Percentiles rank a stretch among this genome's conserved stretches.
Evolutionary conservation across 345 rosid genomes (phyloP).

Genomic region (Turritis glabra): DNA sequence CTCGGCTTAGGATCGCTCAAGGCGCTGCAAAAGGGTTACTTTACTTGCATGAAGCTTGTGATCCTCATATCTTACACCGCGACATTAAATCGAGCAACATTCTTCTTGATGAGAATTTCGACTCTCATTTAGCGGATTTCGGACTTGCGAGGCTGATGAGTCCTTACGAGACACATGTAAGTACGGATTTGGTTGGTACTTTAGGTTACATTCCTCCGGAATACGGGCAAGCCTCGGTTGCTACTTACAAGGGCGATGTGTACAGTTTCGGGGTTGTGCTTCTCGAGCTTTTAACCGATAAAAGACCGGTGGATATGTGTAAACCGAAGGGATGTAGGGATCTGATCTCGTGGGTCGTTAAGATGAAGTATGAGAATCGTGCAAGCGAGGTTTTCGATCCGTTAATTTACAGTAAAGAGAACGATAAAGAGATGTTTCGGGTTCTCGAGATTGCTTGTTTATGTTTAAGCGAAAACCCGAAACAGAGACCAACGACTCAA

Average conservation of each 20-base stretch:
- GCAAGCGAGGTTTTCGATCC: slow-evolving; percentile 74
- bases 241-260: slow-evolving; percentile 82
- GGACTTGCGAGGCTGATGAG: slow-evolving; percentile 79
- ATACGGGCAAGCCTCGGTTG: slow-evolving; percentile 81
- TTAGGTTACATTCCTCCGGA: slow-evolving; percentile 91
- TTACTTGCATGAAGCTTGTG: slow-evolving; percentile 79
- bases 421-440: slow-evolving; percentile 54
- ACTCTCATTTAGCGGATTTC: slow-evolving; percentile 85
- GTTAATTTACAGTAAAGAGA: slow-evolving; percentile 54
- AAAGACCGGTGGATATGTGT: slow-evolving; percentile 88
- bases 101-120: slow-evolving; percentile 70
- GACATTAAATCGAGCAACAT: slow-evolving; percentile 88
- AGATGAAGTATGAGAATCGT: slow-evolving; percentile 63
- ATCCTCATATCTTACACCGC: slow-evolving; percentile 81
- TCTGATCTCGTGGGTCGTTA: slow-evolving; percentile 66
- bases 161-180: slow-evolving; percentile 81
- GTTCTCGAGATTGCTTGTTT: slow-evolving; percentile 73
- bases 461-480: slow-evolving; percentile 65
- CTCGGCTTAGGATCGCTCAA: slow-evolving; percentile 66
- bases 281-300: slow-evolving; percentile 81
- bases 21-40: slow-evolving; percentile 73
- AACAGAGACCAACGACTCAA: slow-evolving; percentile 63
- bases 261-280: slow-evolving; percentile 93
- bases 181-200: slow-evolving; percentile 87
- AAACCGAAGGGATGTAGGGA: slow-evolving; percentile 66